These are phyloP conservation scores for Tympanopsis confertula DNA, from an alignment of 2,329 filamentous ascomycete species.

Conservation along the genomic window DNA sequence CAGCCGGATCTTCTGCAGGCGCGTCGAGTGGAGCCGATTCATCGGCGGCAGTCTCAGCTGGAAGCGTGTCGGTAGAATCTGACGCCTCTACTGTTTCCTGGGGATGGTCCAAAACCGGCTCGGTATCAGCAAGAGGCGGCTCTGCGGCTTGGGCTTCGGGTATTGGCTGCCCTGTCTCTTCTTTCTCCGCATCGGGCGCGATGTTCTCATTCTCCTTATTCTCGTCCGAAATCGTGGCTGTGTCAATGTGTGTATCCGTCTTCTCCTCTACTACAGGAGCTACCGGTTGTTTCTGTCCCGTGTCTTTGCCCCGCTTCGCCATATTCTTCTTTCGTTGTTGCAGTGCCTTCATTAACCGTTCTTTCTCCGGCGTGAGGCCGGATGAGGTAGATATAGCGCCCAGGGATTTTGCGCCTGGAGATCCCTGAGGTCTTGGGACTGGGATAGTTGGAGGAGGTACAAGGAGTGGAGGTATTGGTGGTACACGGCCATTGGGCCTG, in stretches of 20 bases:
- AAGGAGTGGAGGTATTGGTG: neutral
- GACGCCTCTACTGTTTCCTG: no score
- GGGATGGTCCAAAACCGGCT: no score
- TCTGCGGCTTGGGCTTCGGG: slow-evolving; percentile 39
- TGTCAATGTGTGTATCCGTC: neutral
- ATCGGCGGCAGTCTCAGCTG: no score
- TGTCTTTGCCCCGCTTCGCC: no score
- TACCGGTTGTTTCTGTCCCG: no score
- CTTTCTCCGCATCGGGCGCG: slow-evolving; percentile 14
- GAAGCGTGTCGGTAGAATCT: no score
- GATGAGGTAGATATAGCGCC: neutral
- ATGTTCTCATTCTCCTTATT: neutral
- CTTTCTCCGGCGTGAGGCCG: slow-evolving; percentile 75
- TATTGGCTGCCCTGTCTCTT: slow-evolving; percentile 22
- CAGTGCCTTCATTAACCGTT: slow-evolving; percentile 85
- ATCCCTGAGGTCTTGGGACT: slow-evolving; percentile 23
- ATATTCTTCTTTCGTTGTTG: slow-evolving; percentile 76
- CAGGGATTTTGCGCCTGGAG: neutral
- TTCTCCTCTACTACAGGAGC: neutral
- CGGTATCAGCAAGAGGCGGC: no score
- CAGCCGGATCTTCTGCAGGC: no score
- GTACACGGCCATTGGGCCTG: neutral
- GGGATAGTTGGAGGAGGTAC: neutral
- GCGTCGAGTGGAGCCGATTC: no score
- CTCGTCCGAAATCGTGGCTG: neutral